Conservation (phyloP, 305 asterid species). For the Plantago lanceolata region DNA sequence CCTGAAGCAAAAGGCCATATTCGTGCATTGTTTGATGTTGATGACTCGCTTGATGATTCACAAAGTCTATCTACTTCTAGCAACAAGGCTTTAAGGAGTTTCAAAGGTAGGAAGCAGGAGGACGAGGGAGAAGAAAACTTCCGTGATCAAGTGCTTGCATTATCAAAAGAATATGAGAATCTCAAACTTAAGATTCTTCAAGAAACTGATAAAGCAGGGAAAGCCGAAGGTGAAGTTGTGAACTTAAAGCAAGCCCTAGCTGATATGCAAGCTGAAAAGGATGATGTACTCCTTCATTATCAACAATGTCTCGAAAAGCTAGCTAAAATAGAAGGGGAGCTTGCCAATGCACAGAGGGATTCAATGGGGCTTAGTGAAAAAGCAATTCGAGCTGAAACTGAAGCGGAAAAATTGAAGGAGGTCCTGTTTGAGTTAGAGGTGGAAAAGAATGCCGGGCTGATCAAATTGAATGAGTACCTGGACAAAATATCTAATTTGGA, state of each 20-base stretch:
- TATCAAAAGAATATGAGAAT: slow-evolving; percentile 45
- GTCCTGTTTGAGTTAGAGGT: slow-evolving; percentile 53
- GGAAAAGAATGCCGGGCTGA: slow-evolving; percentile 48
- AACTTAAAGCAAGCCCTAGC: slow-evolving; percentile 45
- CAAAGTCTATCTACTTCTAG: slow-evolving; percentile 25
- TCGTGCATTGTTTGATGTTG: slow-evolving; percentile 36
- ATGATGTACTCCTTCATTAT: slow-evolving; percentile 52
- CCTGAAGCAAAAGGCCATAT: slow-evolving; percentile 39
- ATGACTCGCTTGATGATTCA: slow-evolving; percentile 30
- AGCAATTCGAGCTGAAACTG: slow-evolving; percentile 57
- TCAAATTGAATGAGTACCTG: slow-evolving; percentile 46
- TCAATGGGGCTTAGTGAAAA: slow-evolving; percentile 49
- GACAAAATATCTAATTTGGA: slow-evolving; percentile 57
- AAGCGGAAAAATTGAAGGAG: slow-evolving; percentile 63
- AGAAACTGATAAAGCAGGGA: slow-evolving; percentile 52
- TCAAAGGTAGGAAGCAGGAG: slow-evolving; percentile 24
- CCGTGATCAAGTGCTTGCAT: slow-evolving; percentile 31
- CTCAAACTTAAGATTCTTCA: slow-evolving; percentile 45
- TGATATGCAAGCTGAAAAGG: slow-evolving; percentile 58
- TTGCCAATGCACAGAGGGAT: slow-evolving; percentile 42
- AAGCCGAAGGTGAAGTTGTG: slow-evolving; percentile 58
- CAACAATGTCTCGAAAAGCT: slow-evolving; percentile 57
- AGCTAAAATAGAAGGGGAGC: slow-evolving; percentile 48
- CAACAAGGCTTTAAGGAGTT: slow-evolving; percentile 15
- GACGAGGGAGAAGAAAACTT: slow-evolving; percentile 32